Conservation (phyloP, 352 stramenopile species). For the Globisporangium radiosum region DNA sequence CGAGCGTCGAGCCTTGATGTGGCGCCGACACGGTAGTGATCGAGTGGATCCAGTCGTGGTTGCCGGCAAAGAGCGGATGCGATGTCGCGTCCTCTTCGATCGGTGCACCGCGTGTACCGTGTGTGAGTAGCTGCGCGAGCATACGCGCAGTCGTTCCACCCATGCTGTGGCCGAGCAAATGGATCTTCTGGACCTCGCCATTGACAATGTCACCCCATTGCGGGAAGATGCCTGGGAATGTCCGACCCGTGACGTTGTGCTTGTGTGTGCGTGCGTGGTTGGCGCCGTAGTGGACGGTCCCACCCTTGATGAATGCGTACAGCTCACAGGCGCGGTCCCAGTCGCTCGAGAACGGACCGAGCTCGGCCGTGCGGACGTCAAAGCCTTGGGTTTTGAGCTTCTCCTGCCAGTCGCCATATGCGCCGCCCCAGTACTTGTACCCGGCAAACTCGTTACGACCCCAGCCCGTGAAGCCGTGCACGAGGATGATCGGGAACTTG, state of each 20-base stretch:
- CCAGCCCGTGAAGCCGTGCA: constrained; percentile 36
- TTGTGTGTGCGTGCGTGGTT: too few relatives aligned
- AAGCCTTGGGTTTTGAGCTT: constrained; percentile 22
- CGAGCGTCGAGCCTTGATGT: constrained; percentile 22
- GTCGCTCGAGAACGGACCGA: constrained; percentile 31
- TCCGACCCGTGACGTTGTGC: too few relatives aligned
- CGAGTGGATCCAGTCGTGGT: too few relatives aligned
- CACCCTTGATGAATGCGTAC: constrained; percentile 31
- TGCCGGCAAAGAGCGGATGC: constrained; percentile 20
- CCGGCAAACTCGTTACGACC: constrained; percentile 21
- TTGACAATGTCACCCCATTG: too few relatives aligned
- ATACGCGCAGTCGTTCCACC: too few relatives aligned
- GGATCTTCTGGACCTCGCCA: too few relatives aligned
- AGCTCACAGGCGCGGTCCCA: constrained; percentile 46
- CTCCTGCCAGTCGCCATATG: constrained; percentile 25
- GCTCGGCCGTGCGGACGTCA: constrained; percentile 19
- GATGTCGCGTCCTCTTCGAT: constrained; percentile 15
- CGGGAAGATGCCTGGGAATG: too few relatives aligned
- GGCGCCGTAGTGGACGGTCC: too few relatives aligned
- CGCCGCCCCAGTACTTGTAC: constrained; percentile 27
- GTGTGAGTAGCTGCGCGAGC: constrained; percentile 25
- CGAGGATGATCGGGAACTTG: constrained; percentile 27
- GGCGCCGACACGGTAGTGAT: constrained; percentile 22
- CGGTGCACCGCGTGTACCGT: constrained; percentile 22
- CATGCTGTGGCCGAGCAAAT: too few relatives aligned